These are phyloP conservation scores for Coemansia sp. DNA, from an alignment of 192 early-diverging fungal species.

Conservation along the genomic window DNA sequence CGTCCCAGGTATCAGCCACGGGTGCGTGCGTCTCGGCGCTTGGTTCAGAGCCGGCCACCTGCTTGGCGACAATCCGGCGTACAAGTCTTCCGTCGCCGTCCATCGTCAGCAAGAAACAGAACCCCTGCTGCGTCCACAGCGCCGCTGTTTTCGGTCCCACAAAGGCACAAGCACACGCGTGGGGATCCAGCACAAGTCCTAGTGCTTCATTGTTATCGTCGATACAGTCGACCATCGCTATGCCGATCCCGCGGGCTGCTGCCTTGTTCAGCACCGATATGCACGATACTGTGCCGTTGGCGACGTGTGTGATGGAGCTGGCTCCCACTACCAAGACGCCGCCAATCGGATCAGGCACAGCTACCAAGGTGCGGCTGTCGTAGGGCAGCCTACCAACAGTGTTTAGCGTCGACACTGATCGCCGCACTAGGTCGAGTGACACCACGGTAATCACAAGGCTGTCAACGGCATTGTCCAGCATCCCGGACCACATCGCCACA, in stretches of 20 bases:
- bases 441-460: conserved; percentile 76
- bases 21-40: conserved; percentile 10
- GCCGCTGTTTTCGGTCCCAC: conserved; percentile 72
- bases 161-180: conserved; percentile 59
- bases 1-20: conserved; percentile 28
- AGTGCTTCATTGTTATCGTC: conserved; percentile 54
- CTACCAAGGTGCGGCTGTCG: conserved; percentile 68
- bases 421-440: conserved; percentile 78
- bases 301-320: conserved; percentile 82
- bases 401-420: conserved; percentile 80
- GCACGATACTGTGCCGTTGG: conserved; percentile 67
- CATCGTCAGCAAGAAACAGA: conserved; percentile 70
- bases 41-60: conserved; percentile 23
- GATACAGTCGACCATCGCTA: conserved; percentile 51
- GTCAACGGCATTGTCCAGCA: conserved; percentile 57
- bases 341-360: conserved; percentile 81
- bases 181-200: conserved; percentile 67
- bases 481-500: conserved; percentile 84
- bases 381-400: conserved; percentile 76
- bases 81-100: conserved; percentile 75
- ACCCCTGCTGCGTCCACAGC: conserved; percentile 70
- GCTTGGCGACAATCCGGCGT: conserved; percentile 63
- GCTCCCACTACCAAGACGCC: conserved; percentile 80
- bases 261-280: conserved; percentile 65
- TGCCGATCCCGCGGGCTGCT: conserved; percentile 72